These are phyloP conservation scores for Botrytis byssoidea DNA, from an alignment of 2,329 filamentous ascomycete species.

Conservation along the genomic window DNA sequence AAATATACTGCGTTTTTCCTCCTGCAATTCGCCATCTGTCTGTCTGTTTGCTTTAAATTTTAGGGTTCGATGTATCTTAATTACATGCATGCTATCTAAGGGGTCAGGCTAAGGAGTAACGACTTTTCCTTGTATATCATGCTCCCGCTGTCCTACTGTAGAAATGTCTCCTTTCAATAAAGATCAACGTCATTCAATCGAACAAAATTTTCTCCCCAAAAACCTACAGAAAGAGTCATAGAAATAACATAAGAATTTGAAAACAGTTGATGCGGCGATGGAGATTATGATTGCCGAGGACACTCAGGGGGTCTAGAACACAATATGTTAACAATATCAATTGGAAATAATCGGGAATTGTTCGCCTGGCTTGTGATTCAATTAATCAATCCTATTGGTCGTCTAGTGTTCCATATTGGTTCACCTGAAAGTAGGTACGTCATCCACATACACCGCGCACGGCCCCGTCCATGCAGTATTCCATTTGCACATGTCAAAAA, in stretches of 20 bases:
- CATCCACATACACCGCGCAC: background rate
- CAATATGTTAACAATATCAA: background rate
- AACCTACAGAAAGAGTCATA: background rate
- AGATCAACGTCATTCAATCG: background rate
- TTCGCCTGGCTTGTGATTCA: background rate
- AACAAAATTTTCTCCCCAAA: too few relatives aligned
- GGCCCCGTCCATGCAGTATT: background rate
- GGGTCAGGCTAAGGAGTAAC: background rate
- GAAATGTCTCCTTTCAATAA: background rate
- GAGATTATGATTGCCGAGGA: background rate
- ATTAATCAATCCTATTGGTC: background rate
- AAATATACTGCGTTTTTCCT: background rate
- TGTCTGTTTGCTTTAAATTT: background rate
- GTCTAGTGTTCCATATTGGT: background rate
- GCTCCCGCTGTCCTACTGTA: background rate
- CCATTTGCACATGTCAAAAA: constrained; percentile 10
- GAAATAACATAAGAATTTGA: background rate
- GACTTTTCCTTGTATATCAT: background rate
- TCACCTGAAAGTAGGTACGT: background rate
- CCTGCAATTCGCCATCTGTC: background rate
- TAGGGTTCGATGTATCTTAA: background rate
- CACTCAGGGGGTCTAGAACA: background rate
- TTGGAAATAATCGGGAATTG: background rate
- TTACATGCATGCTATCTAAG: background rate
- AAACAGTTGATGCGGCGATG: background rate